Evolutionary conservation across 371 early-diverging fungal genomes (phyloP), one percentile per base, ranked within the genome.

Genomic region (Funneliformis caledonium): DNA sequence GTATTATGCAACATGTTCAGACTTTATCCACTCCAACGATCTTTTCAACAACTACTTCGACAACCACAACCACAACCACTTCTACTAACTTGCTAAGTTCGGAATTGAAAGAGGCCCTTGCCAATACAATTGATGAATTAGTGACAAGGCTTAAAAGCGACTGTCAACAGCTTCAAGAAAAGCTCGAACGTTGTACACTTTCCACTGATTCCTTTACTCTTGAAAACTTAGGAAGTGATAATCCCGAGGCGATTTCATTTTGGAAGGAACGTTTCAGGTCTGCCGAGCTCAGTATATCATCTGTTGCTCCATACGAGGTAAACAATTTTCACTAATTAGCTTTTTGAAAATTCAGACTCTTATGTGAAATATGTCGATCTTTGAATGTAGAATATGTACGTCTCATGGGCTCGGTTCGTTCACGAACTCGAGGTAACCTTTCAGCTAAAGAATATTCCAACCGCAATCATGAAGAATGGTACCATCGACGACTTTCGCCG

Each of bases 361-460:
- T 19, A 42, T 19, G 14, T 69, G 43, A 69, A 42, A 16, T 37
- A 37, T 26, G 26, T 26, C 26, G 26, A 26, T 37, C 37, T 69
- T 42, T 69, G 45, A 69, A 69, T 42, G 5, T 45, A 69, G 69
- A 69, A 37, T 69, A n/a, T 69, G 43, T 69, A 69, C 10, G 69
- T 69, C 19, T 69, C 70, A 43, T 69, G 70, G 70, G 70, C 70
- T 69, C 43, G 70, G 70, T 69, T 69, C 45, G 47, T 69, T n/a
- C 43, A 69, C 22, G 43, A 69, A 69, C 33, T 42, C n/a, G 70
- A 69, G 22, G n/a, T 43, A 43, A 43, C 70, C 22, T 43, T 69
- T 45, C 43, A 43, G 22, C 14, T 69, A 69, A 69, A 69, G 45
- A 69, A 69, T 69, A 69, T 69, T 43, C 70, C 70, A n/a, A 69